Evolutionary conservation across 1,284 basidiomycete genomes (phyloP).

Genomic region (Cutaneotrichosporon sp.): DNA sequence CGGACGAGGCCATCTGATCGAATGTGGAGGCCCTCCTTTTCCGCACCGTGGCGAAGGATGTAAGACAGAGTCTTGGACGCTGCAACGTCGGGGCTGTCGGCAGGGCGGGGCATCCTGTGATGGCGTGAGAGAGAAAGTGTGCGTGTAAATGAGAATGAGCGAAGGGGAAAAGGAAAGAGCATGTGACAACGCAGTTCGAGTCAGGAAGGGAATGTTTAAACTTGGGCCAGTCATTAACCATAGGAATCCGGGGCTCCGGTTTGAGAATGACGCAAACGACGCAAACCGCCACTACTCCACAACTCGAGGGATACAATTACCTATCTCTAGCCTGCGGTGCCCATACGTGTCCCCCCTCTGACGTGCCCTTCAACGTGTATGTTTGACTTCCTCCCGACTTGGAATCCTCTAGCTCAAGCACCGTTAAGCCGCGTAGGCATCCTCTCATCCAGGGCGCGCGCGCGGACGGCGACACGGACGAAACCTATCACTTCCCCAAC

Average conservation of each 20-base stretch:
- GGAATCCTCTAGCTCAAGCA: too few species aligned
- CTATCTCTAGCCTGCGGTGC: too few species aligned
- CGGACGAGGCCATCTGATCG: constrained; percentile 75
- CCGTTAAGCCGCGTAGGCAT: too few species aligned
- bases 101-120: constrained; percentile 44
- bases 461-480: too few species aligned
- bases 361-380: too few species aligned
- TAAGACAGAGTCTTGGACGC: constrained; percentile 79
- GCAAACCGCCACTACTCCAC: too few species aligned
- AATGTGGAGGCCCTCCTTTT: constrained; percentile 69
- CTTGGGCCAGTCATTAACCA: not conserved
- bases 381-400: too few species aligned
- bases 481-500: too few species aligned
- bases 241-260: not conserved
- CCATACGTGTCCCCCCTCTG: too few species aligned
- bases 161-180: not conserved
- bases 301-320: too few species aligned
- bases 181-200: not conserved
- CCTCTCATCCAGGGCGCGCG: too few species aligned
- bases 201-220: not conserved
- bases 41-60: constrained; percentile 78
- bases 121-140: not conserved
- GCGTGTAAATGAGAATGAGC: not conserved
- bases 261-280: too few species aligned
- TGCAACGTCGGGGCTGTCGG: constrained; percentile 54